Conservation (phyloP, 306 rosid species). For the Hylodesmum podocarpum region DNA sequence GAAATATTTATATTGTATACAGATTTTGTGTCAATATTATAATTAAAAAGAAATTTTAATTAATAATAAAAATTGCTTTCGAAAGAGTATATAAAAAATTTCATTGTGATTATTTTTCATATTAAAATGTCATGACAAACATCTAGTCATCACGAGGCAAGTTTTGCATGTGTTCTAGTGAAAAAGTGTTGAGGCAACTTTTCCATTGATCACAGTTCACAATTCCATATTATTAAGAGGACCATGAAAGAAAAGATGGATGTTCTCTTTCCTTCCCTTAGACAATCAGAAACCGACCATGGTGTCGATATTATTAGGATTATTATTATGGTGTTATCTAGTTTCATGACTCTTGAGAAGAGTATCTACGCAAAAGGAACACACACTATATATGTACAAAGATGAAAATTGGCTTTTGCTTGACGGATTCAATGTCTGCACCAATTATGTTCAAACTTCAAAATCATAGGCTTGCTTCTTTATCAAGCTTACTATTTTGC, state of each 20-base stretch:
- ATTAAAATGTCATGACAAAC: not conserved
- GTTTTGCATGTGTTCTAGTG: not conserved
- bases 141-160: not conserved
- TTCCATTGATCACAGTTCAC: conserved; percentile 11
- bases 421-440: conserved; percentile 38
- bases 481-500: not conserved
- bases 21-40: too few species aligned
- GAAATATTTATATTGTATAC: too few species aligned
- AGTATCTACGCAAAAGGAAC: conserved; percentile 17
- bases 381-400: not conserved
- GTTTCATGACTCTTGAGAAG: conserved; percentile 35
- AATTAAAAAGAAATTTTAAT: too few species aligned
- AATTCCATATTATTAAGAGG: not conserved
- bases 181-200: not conserved
- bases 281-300: conserved; percentile 29
- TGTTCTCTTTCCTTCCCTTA: conserved; percentile 24
- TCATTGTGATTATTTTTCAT: too few species aligned
- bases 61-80: too few species aligned
- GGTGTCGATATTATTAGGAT: conserved; percentile 16
- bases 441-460: conserved; percentile 26
- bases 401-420: conserved; percentile 38
- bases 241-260: not conserved
- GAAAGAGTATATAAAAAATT: too few species aligned
- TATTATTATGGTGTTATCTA: conserved; percentile 12
- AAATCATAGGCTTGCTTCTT: conserved; percentile 27